phyloP scores from a whole-genome alignment of 2,329 filamentous ascomycete species.

The Alternaria arborescens region DNA sequence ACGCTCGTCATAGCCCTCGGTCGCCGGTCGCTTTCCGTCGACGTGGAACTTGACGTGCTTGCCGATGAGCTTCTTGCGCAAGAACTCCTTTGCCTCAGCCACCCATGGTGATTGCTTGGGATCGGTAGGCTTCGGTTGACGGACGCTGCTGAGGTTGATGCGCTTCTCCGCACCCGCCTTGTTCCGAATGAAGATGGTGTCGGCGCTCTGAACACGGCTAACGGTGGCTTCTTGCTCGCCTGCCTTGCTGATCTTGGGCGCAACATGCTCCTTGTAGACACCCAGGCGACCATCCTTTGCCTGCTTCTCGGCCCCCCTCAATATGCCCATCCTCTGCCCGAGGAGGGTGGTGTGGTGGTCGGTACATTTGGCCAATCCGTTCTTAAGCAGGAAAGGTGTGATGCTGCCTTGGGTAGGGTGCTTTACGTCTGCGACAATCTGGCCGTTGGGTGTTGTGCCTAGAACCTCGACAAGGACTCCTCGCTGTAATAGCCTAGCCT shows the following conservation, averaged over 20 bases:
- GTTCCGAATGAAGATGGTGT: conserved; percentile 85
- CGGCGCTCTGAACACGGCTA: conserved; percentile 83
- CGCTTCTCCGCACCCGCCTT: conserved; percentile 88
- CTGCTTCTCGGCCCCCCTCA: conserved; percentile 85
- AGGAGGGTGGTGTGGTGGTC: conserved; percentile 96
- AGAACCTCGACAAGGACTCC: conserved; percentile 83
- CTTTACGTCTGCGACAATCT: conserved; percentile 85
- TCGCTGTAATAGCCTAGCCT: conserved; percentile 84
- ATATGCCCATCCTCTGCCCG: conserved; percentile 83
- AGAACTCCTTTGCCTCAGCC: conserved; percentile 94
- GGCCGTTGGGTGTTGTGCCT: conserved; percentile 86
- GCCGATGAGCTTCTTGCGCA: conserved; percentile 92
- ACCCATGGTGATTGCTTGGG: conserved; percentile 86
- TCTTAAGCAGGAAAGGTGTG: conserved; percentile 86
- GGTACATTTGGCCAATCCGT: conserved; percentile 89
- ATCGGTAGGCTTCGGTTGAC: conserved; percentile 89
- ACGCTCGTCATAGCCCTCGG: conserved; percentile 89
- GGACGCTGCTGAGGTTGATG: conserved; percentile 89
- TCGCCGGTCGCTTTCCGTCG: conserved; percentile 89
- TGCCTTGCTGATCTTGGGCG: conserved; percentile 66
- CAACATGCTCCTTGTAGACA: conserved; percentile 81
- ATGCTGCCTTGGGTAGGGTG: conserved; percentile 89
- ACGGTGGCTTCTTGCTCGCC: conserved; percentile 82
- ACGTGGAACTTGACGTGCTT: conserved; percentile 92
- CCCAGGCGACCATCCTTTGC: conserved; percentile 81